Evolutionary conservation across 208 protist species (phyloP), one percentile per base, ranked within the genome.

Genomic region (Leishmania arabica): DNA sequence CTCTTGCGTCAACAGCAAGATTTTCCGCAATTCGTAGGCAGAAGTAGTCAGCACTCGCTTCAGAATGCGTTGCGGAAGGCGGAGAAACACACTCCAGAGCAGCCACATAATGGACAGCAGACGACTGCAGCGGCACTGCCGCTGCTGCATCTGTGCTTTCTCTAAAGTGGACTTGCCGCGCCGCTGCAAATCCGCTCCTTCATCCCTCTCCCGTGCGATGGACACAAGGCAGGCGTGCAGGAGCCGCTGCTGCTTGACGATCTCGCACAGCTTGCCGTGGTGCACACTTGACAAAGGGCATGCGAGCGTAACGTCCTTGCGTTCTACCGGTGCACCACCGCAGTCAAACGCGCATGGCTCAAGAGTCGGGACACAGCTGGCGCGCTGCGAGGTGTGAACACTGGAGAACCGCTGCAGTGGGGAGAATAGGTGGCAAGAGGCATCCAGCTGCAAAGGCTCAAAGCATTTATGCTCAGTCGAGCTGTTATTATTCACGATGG

Each of bases 171-270:
- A 31, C 7, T 15, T 62, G 3, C 5, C n/a, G 49, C 24, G 24
- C n/a, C 51, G 31, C n/a, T 45, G 53, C 24, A 53, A 58, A n/a
- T 27, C 37, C 0, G 15, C 51, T 19, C 24, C 58, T 42, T 73
- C 76, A 17, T 8, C 24, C 31, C 49, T 77, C 49, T 82, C 82
- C 0, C 72, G 77, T 54, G 73, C 51, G 3, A 85, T 66, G 17
- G 77, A 51, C 0, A 81, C 27, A 11, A 85, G 37, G 40, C 77
- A 85, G 27, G 77, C 77, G 72, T 85, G 72, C 42, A 85, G 70
- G 13, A 81, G 72, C 21, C 62, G 77, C 56, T 82, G 82, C 66
- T 82, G 82, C 64, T 69, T 74, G 27, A 75, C 64, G 9, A 66
- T 51, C 2, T 75, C 62, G 62, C 4, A 19, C 0, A 72, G 21